Conservation (phyloP, 805 yeast species). For the Candida coquimbonensis region DNA sequence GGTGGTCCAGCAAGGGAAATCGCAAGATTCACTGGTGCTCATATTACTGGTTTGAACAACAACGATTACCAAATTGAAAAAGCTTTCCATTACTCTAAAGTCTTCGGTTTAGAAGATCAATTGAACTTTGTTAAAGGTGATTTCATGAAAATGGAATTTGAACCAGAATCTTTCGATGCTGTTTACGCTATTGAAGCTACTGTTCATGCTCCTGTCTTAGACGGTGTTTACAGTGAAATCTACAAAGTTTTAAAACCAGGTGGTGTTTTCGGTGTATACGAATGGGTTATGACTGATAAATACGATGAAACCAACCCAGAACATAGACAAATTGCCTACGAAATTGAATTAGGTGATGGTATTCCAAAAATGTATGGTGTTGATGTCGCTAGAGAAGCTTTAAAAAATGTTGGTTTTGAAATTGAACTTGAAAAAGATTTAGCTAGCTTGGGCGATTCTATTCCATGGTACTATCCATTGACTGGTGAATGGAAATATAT, state of each 20-base stretch:
- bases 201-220: slow-evolving; percentile 93
- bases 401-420: slow-evolving; percentile 81
- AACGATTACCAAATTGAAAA: slow-evolving; percentile 95
- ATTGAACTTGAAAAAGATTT: slow-evolving; percentile 70
- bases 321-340: slow-evolving; percentile 93
- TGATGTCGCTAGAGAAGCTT: slow-evolving; percentile 82
- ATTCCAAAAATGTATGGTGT: slow-evolving; percentile 92
- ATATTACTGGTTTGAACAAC: slow-evolving; percentile 87
- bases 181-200: slow-evolving; percentile 99
- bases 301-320: slow-evolving; percentile 82
- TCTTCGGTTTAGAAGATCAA: slow-evolving; percentile 59
- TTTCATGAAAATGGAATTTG: slow-evolving; percentile 98
- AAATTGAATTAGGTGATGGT: slow-evolving; percentile 98
- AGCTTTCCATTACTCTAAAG: slow-evolving; percentile 74
- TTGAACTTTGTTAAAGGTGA: slow-evolving; percentile 91
- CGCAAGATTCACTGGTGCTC: slow-evolving; percentile 80
- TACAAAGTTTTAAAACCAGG: slow-evolving; percentile 96
- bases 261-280: slow-evolving; percentile 95
- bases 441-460: slow-evolving; percentile 72
- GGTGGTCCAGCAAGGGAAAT: slow-evolving; percentile 99
- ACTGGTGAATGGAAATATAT: slow-evolving; percentile 89
- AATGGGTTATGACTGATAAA: slow-evolving; percentile 97
- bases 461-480: slow-evolving; percentile 98
- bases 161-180: slow-evolving; percentile 84
- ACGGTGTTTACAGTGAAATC: slow-evolving; percentile 92